These are phyloP conservation scores for Collariella sp. DNA, from an alignment of 495 filamentous ascomycete species.

Conservation along the genomic window DNA sequence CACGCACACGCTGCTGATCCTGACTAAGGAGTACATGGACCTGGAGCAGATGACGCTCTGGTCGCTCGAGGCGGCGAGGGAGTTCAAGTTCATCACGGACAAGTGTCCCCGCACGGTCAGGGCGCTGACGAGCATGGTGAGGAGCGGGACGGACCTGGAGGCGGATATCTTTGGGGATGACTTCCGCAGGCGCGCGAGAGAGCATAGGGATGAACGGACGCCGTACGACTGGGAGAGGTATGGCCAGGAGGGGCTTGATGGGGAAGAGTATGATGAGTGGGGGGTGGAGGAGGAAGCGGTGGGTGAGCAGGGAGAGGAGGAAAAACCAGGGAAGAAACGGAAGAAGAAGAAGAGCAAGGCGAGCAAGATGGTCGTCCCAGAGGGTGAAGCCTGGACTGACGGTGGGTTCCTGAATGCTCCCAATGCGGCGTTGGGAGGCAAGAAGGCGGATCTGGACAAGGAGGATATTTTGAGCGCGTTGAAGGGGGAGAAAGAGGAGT, in stretches of 20 bases:
- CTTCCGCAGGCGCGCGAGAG: neutral
- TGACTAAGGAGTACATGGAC: slow-evolving; percentile 33
- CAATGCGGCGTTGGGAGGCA: neutral
- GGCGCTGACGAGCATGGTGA: slow-evolving; percentile 34
- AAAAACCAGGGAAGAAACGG: neutral
- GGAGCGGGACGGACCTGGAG: slow-evolving; percentile 10
- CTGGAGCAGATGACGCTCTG: slow-evolving; percentile 29
- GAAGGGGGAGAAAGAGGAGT: neutral
- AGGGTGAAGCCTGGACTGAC: neutral
- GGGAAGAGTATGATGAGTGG: neutral
- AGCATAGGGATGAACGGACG: neutral
- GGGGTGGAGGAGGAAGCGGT: neutral
- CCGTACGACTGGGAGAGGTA: neutral
- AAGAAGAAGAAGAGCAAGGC: neutral
- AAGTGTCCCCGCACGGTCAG: slow-evolving; percentile 23
- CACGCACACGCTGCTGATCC: slow-evolving; percentile 32
- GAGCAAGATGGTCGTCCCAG: neutral
- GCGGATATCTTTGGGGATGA: slow-evolving; percentile 6
- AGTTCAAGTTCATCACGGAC: slow-evolving; percentile 19
- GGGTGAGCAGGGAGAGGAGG: neutral
- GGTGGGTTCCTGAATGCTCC: neutral
- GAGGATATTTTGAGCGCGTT: slow-evolving; percentile 3
- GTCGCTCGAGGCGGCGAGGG: slow-evolving; percentile 23
- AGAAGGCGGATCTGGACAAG: neutral
- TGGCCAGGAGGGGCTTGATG: neutral